These are phyloP conservation scores for Barnettozyma californica DNA, from an alignment of 805 yeast species.

Conservation along the genomic window DNA sequence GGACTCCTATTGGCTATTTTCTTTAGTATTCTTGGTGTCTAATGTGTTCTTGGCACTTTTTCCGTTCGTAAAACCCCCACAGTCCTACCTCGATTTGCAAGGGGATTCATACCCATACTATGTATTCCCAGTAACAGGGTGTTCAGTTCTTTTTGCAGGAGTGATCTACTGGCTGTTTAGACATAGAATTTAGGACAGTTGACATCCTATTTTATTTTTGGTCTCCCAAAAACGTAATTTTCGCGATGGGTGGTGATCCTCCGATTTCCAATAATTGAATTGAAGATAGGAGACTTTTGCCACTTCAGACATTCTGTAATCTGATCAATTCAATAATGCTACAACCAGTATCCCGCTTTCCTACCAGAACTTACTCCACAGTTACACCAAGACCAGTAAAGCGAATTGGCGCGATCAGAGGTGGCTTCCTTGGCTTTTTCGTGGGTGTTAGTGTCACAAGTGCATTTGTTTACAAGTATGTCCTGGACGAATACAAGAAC, in stretches of 20 bases:
- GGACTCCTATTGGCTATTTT: slow-evolving; percentile 26
- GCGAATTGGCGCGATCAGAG: slow-evolving; percentile 38
- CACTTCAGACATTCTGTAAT: neutral
- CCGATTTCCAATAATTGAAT: neutral
- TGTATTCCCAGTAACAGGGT: slow-evolving; percentile 53
- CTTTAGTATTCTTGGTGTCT: slow-evolving; percentile 36
- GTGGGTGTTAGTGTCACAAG: slow-evolving; percentile 74
- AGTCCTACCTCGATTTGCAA: slow-evolving; percentile 19
- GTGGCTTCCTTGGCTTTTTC: slow-evolving; percentile 67
- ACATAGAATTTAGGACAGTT: neutral
- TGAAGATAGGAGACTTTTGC: neutral
- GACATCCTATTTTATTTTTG: neutral
- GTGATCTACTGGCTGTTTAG: slow-evolving; percentile 33
- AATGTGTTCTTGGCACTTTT: slow-evolving; percentile 47
- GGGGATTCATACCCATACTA: slow-evolving; percentile 42
- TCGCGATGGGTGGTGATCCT: slow-evolving; percentile 3
- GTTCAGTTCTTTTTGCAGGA: slow-evolving; percentile 40
- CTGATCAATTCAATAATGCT: neutral
- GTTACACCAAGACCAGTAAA: slow-evolving; percentile 14
- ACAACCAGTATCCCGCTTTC: neutral
- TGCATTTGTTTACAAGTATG: slow-evolving; percentile 68
- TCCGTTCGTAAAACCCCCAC: slow-evolving; percentile 54
- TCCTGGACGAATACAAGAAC: slow-evolving; percentile 70
- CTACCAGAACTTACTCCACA: slow-evolving; percentile 9
- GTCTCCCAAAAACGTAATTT: neutral